Percentiles rank a stretch among this genome's conserved stretches.
phyloP scores from a whole-genome alignment of 495 filamentous ascomycete species.

The Aspergillus wentii region DNA sequence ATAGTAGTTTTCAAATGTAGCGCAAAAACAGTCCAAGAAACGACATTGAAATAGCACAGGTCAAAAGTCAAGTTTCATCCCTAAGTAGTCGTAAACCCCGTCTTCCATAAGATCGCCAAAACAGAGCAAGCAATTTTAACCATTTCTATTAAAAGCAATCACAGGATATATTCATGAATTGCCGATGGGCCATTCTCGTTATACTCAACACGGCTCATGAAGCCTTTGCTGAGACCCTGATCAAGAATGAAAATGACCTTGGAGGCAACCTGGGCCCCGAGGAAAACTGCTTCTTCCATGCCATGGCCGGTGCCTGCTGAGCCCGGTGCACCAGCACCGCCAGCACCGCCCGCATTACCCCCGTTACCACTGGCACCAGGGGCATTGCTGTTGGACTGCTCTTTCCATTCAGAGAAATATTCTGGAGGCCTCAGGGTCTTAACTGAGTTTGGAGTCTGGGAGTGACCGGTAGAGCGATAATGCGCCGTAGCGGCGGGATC shows the following conservation, averaged over 20 bases:
- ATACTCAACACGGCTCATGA: conserved; percentile 69
- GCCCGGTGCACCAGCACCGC: conserved; percentile 6
- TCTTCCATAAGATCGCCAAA: no score
- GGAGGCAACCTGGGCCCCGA: conserved; percentile 74
- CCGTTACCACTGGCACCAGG: conserved; percentile 32
- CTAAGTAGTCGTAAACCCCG: no score
- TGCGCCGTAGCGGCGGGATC: conserved; percentile 24
- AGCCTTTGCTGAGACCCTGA: conserved; percentile 64
- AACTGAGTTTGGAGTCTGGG: conserved; percentile 84
- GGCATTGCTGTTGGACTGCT: conserved; percentile 52
- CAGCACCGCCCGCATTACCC: conserved; percentile 24
- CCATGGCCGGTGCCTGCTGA: conserved; percentile 24
- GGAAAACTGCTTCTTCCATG: conserved; percentile 69
- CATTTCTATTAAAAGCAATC: conserved; percentile 8
- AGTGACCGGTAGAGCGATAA: conserved; percentile 68
- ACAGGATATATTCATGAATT: conserved; percentile 53
- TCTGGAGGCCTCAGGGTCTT: conserved; percentile 73
- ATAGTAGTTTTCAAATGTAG: no score
- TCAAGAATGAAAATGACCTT: conserved; percentile 72
- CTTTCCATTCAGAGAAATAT: conserved; percentile 93
- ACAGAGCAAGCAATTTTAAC: not conserved
- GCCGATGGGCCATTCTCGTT: conserved; percentile 71
- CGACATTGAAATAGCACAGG: no score
- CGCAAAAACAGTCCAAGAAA: no score
- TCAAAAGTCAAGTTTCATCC: no score